These are phyloP conservation scores for Globisporangium cystogenes DNA, from an alignment of 352 stramenopile species.

Conservation along the genomic window DNA sequence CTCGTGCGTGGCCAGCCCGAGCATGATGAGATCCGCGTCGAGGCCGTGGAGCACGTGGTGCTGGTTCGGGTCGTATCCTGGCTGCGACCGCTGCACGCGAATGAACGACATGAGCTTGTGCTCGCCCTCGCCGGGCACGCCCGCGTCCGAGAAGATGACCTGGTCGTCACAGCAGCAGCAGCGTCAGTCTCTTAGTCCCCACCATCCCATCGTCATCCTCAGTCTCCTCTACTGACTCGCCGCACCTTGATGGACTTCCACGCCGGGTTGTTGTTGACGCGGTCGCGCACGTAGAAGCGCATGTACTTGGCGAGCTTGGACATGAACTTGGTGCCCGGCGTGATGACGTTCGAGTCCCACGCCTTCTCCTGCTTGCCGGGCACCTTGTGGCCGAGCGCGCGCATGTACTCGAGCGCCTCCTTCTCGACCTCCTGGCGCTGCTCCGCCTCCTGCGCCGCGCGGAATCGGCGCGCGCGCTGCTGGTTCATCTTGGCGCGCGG, in stretches of 20 bases:
- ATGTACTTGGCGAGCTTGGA: slow-evolving; percentile 89
- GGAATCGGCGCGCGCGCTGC: slow-evolving; percentile 95
- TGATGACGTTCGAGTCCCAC: slow-evolving; percentile 99
- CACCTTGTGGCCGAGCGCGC: slow-evolving; percentile 15
- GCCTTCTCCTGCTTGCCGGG: slow-evolving; percentile 64
- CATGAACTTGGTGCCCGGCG: slow-evolving; percentile 99
- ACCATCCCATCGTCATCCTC: no score
- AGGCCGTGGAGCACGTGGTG: slow-evolving; percentile 98
- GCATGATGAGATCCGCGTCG: slow-evolving; percentile 99
- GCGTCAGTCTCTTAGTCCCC: no score
- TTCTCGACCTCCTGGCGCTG: slow-evolving; percentile 53
- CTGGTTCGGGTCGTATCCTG: slow-evolving; percentile 92
- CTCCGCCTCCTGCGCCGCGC: slow-evolving; percentile 86
- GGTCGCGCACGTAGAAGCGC: slow-evolving; percentile 92
- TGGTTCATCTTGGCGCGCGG: slow-evolving; percentile 99
- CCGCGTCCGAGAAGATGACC: slow-evolving; percentile 95
- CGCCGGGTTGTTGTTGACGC: slow-evolving; percentile 89
- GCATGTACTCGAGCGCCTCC: slow-evolving; percentile 90
- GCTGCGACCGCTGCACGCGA: no score
- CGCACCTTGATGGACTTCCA: slow-evolving; percentile 94
- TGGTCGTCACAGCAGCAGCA: no score
- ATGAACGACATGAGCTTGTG: slow-evolving; percentile 99
- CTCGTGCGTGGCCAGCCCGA: slow-evolving; percentile 97
- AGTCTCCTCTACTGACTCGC: no score
- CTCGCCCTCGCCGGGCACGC: slow-evolving; percentile 98